Conservation (phyloP, 2,329 filamentous ascomycete genomes). For the Penicillium janthinellum region DNA sequence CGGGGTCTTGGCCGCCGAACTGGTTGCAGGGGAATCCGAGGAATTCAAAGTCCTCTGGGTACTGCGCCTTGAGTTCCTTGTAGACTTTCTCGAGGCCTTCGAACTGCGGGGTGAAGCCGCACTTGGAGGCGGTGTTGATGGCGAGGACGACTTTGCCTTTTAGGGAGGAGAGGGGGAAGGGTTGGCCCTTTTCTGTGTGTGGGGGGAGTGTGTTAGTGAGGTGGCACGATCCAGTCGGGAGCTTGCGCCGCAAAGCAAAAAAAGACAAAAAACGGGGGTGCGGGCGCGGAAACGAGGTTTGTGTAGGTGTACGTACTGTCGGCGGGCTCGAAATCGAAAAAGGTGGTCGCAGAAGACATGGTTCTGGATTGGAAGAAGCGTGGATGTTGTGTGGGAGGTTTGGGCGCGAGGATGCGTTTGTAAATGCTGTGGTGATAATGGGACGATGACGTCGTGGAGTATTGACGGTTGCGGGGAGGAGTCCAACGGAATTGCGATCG, state of each 20-base stretch:
- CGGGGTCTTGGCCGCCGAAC: constrained; percentile 88
- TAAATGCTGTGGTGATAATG: constrained; percentile 4
- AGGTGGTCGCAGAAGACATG: constrained; percentile 61
- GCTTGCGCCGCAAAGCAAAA: too few species aligned
- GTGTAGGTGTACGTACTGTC: constrained; percentile 51
- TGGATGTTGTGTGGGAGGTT: neutral
- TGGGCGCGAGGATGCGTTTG: constrained; percentile 1
- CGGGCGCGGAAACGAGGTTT: neutral
- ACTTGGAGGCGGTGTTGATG: constrained; percentile 98
- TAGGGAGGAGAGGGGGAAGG: constrained; percentile 70
- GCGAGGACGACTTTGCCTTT: constrained; percentile 92
- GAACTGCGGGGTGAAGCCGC: constrained; percentile 97
- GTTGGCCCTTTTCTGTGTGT: constrained; percentile 67
- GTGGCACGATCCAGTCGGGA: neutral
- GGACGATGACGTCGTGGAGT: constrained; percentile 21
- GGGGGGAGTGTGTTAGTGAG: constrained; percentile 9
- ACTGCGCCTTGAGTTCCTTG: constrained; percentile 69
- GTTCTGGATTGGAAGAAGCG: constrained; percentile 26
- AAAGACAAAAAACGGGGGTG: neutral
- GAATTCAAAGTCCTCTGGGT: constrained; percentile 79
- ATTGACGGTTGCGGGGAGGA: constrained; percentile 7
- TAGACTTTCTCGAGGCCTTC: constrained; percentile 87
- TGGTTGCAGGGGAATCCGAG: constrained; percentile 99
- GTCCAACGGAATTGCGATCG: neutral
- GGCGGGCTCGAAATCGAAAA: constrained; percentile 62